Conservation (phyloP, 768 basidiomycete species). For the Pleurotus tuoliensis region DNA sequence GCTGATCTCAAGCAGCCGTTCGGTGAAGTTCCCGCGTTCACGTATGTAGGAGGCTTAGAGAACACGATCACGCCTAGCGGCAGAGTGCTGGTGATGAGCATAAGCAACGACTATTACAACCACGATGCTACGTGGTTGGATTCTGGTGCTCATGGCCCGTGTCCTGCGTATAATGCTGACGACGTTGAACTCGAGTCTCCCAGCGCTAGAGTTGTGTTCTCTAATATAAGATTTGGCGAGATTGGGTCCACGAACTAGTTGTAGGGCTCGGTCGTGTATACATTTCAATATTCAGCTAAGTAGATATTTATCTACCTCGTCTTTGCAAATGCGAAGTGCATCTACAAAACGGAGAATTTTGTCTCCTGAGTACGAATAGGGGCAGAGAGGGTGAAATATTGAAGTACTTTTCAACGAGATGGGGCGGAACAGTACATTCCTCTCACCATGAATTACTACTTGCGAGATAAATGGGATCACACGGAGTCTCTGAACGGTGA, state of each 20-base stretch:
- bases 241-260: constrained; percentile 19
- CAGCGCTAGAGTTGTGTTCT: constrained; percentile 30
- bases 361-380: too few species aligned
- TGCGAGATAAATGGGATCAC: too few species aligned
- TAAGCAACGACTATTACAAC: constrained; percentile 33
- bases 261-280: too few species aligned
- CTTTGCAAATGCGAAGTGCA: too few species aligned
- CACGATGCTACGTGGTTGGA: constrained; percentile 28
- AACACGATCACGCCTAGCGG: constrained; percentile 23
- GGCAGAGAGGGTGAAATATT: too few species aligned
- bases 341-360: too few species aligned
- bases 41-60: constrained; percentile 23
- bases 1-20: constrained; percentile 28
- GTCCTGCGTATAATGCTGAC: constrained; percentile 28
- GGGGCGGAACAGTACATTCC: too few species aligned
- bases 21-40: constrained; percentile 19
- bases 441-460: too few species aligned
- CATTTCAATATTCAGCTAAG: too few species aligned
- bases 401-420: too few species aligned
- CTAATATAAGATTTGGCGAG: constrained; percentile 37
- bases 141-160: constrained; percentile 28
- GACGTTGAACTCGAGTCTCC: constrained; percentile 28
- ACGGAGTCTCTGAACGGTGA: too few species aligned
- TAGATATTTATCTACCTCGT: too few species aligned
- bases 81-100: constrained; percentile 31